phyloP scores from a whole-genome alignment of 805 yeast genomes.

The Soucietia sequanensis region DNA sequence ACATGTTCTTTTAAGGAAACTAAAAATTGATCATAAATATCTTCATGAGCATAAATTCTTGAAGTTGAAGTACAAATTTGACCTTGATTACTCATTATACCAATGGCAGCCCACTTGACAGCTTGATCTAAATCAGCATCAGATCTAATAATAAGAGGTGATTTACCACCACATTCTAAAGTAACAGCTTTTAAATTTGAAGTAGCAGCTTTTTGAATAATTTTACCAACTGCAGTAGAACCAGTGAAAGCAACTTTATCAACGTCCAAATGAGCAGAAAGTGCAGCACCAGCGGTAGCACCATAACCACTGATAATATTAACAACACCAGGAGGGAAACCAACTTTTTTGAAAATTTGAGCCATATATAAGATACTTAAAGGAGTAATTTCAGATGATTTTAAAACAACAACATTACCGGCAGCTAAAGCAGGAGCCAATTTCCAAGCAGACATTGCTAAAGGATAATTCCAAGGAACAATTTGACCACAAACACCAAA shows the following conservation, averaged over 20 bases:
- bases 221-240: constrained; percentile 64
- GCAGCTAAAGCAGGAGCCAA: constrained; percentile 81
- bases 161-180: constrained; percentile 72
- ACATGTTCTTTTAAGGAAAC: constrained; percentile 45
- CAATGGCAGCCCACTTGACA: constrained; percentile 65
- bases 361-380: constrained; percentile 65
- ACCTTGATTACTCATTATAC: constrained; percentile 64
- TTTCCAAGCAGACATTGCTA: constrained; percentile 75
- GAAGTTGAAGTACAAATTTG: constrained; percentile 71
- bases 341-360: constrained; percentile 56
- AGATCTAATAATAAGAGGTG: constrained; percentile 59
- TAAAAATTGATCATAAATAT: constrained; percentile 54
- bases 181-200: constrained; percentile 61
- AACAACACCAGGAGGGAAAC: constrained; percentile 75
- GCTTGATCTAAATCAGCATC: constrained; percentile 68
- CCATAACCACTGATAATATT: constrained; percentile 75
- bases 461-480: constrained; percentile 48
- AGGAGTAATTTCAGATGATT: constrained; percentile 77
- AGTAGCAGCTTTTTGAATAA: constrained; percentile 62
- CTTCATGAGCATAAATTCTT: constrained; percentile 57
- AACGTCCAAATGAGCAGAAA: constrained; percentile 58
- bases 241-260: constrained; percentile 67
- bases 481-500: constrained; percentile 47
- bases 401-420: constrained; percentile 71
- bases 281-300: constrained; percentile 62